Percentiles rank a stretch among this genome's conserved stretches.
These are phyloP conservation scores for Rhynchospora pubera DNA, from an alignment of 176 grass and related monocot species.

Conservation along the genomic window DNA sequence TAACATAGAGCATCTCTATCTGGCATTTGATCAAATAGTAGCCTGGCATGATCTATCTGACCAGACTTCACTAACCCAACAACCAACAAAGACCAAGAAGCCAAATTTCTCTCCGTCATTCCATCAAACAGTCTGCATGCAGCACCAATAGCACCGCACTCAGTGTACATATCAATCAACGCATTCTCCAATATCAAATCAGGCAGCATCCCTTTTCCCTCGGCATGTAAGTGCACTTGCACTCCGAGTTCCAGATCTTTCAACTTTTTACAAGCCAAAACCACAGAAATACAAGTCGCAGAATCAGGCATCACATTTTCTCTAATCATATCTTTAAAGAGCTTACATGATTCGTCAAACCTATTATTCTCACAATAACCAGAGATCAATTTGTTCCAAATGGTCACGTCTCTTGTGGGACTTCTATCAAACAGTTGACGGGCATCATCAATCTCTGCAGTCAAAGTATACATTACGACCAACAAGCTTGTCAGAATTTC, in stretches of 20 bases:
- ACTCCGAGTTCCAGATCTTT: conserved; percentile 37
- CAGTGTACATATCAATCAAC: conserved; percentile 57
- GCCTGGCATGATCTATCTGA: conserved; percentile 38
- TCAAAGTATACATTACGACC: conserved; percentile 40
- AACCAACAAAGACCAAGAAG: conserved; percentile 71
- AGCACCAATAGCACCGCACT: conserved; percentile 47
- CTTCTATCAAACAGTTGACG: conserved; percentile 34
- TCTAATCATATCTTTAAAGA: conserved; percentile 49
- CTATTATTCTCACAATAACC: conserved; percentile 30
- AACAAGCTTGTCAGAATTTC: conserved; percentile 47
- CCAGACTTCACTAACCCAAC: conserved; percentile 35
- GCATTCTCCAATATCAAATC: conserved; percentile 56
- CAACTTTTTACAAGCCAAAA: conserved; percentile 47
- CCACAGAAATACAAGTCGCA: conserved; percentile 51
- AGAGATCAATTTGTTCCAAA: conserved; percentile 72
- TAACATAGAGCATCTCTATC: conserved; percentile 51
- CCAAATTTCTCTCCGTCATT: conserved; percentile 37
- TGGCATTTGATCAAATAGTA: conserved; percentile 60
- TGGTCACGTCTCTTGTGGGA: neutral
- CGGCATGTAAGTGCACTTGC: conserved; percentile 44
- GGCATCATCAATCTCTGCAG: conserved; percentile 32
- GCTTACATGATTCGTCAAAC: conserved; percentile 30
- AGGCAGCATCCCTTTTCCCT: conserved; percentile 26
- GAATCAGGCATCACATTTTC: conserved; percentile 22
- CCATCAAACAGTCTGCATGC: conserved; percentile 46